These are phyloP conservation scores for Tilletia walkeri DNA, from an alignment of 1,284 basidiomycete species.

Conservation along the genomic window DNA sequence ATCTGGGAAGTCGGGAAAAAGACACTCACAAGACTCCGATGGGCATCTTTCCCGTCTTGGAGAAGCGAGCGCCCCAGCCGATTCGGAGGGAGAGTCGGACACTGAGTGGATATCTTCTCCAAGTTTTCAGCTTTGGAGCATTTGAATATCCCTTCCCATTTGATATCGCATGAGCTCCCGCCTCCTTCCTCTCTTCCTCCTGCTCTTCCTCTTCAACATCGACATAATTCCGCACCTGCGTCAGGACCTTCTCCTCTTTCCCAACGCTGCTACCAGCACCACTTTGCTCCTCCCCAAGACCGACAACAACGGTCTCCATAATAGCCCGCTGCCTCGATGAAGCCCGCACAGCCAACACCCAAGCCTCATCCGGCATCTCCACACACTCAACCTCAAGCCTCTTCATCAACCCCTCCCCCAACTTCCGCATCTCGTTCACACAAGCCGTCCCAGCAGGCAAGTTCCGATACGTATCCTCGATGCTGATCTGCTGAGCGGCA, in stretches of 20 bases:
- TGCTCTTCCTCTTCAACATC: constrained; percentile 15
- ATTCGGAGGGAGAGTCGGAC: constrained; percentile 37
- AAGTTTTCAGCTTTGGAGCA: constrained; percentile 17
- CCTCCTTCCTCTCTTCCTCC: not conserved
- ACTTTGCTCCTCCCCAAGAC: not conserved
- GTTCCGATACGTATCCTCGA: constrained; percentile 54
- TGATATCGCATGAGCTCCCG: constrained; percentile 9
- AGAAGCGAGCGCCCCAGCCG: constrained; percentile 35
- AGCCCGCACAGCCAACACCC: not conserved
- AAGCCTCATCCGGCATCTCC: constrained; percentile 19
- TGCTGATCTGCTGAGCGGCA: constrained; percentile 51
- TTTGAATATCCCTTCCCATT: constrained; percentile 10
- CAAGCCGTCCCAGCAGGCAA: constrained; percentile 27
- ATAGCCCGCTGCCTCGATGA: not conserved
- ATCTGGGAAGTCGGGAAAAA: constrained; percentile 17
- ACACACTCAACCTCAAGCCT: constrained; percentile 48
- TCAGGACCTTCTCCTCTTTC: not conserved
- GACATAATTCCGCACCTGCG: not conserved
- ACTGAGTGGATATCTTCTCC: constrained; percentile 43
- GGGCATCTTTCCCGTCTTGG: constrained; percentile 40
- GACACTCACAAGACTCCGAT: constrained; percentile 36
- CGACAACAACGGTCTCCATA: not conserved
- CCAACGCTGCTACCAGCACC: not conserved
- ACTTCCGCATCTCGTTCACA: constrained; percentile 28
- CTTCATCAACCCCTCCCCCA: constrained; percentile 34